Base-by-base conservation (phyloP, 345 rosid species). In the Durio zibethinus region DNA sequence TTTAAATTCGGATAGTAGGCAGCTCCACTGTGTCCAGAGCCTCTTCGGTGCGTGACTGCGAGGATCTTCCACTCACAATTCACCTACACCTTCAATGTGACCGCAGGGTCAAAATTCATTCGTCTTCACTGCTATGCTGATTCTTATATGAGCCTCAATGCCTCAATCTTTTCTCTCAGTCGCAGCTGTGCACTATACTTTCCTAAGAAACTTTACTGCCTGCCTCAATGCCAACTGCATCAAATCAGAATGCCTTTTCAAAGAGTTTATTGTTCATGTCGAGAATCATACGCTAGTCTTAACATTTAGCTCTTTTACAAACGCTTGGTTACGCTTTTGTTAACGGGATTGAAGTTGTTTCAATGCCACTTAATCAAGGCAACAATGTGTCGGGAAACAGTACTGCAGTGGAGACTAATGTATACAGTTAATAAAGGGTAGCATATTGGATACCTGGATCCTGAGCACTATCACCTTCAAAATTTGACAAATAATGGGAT, bases 401-500 rank as follows among this genome's bases (percentile, higher is more conserved):
- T 47, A 9, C 25, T 45, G 78, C 84, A 48, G 67, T 81, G n/a
- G 81, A 73, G 54, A 81, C 78, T 20, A 33, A 50, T 57, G 54
- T 67, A 81, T 73, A 65, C 78, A 45, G 47, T 77, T 35, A 67
- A 81, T 23, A 78, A 82, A 82, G 45, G 79, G 85, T 61, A 79
- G 77, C n/a, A n/a, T 60, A 81, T 79, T 3, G 81, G 83, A 11
- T 79, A 82, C 56, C 79, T 82, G 35, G 83, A 84, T 40, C 85
- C 87, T 0, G 85, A 84, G 79, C 76, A 82, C 72, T 82, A 76
- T 48, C 62, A 82, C 54, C 78, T 80, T 67, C 85, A 82, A 75
- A 84, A 82, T 48, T 71, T 80, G 54, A 82, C 87, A 36, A 82
- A 56, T 82, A 84, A 71, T 82, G 79, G 7, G 87, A 84, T 80